Base-by-base conservation (phyloP, 148 eudicot genomes). In the Fagopyrum esculentum region DNA sequence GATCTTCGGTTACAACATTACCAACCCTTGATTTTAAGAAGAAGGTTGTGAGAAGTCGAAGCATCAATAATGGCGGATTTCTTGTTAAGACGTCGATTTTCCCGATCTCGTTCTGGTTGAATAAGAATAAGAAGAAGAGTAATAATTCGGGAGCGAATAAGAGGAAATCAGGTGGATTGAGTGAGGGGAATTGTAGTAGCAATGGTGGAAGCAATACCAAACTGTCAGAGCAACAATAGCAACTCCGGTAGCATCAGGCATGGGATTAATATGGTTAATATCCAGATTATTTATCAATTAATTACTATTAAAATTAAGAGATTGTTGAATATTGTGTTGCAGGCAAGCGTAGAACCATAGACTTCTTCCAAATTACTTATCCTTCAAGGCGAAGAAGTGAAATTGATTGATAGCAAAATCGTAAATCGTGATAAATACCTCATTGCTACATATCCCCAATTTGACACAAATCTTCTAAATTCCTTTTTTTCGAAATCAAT, bases 1-100 rank as follows among this genome's bases (percentile, higher is more conserved):
- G 26, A 22, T 22, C 26, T 22, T 22, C 26, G 26, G 26, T 22
- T 22, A 22, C 26, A 22, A 22, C 26, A 22, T 22, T 22, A 22
- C 26, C 26, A 22, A 22, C 26, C 26, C 26, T 22, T 22, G 26
- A 22, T 22, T 22, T 22, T 22, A 83, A 57, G 47, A 82, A 79
- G 77, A 83, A 60, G 29, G 66, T 82, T 82, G 76, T 50, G 75
- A 88, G 88, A 74, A 89, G 76, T 72, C 74, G 74, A 40, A 87
- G 95, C 49, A 59, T 80, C 22, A 86, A 88, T 19, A 82, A 82
- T 45, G 88, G 81, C 1, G 90, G 89, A 7, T 83, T 92, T 75
- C 80, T 92, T 45, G 56, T 90, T 5, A 92, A 84, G 61, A 84
- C 90, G 76, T 77, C 83, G 22, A 88, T 81, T 30, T 88, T 90